Percentiles rank a stretch among this genome's conserved stretches.
Conservation (phyloP, 192 early-diverging fungal genomes). For the Geranomyces variabilis region DNA sequence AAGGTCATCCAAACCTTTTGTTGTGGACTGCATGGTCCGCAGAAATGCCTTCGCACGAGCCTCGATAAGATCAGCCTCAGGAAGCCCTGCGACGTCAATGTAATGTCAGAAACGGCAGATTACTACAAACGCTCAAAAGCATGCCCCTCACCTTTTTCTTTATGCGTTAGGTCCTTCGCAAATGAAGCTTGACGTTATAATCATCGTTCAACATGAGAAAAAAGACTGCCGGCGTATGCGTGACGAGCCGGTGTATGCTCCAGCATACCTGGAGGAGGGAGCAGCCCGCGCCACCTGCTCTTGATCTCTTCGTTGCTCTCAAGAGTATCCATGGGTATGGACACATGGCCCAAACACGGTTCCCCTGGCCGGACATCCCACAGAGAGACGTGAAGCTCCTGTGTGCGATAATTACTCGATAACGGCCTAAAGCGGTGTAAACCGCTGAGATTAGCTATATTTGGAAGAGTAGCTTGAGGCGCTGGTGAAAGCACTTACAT, state of each 20-base stretch:
- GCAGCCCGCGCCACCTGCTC: constrained; percentile 16
- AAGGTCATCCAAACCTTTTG: constrained; percentile 16
- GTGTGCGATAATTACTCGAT: background rate
- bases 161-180: constrained; percentile 14
- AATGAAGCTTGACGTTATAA: constrained; percentile 17
- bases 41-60: constrained; percentile 19
- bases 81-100: background rate
- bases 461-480: no score
- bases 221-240: background rate
- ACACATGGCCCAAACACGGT: constrained; percentile 28
- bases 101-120: background rate
- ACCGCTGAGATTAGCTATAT: no score
- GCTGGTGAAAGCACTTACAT: no score
- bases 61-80: background rate
- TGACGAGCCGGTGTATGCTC: background rate
- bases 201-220: background rate
- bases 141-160: constrained; percentile 19
- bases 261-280: constrained; percentile 21
- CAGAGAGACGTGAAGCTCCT: constrained; percentile 31
- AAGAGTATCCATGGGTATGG: constrained; percentile 18
- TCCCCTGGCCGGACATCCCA: constrained; percentile 23
- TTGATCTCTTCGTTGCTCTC: background rate
- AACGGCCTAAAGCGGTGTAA: background rate
- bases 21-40: constrained; percentile 18
- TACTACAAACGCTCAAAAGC: background rate